phyloP scores from a whole-genome alignment of 306 rosid species.

The Cicer chorassanicum region DNA sequence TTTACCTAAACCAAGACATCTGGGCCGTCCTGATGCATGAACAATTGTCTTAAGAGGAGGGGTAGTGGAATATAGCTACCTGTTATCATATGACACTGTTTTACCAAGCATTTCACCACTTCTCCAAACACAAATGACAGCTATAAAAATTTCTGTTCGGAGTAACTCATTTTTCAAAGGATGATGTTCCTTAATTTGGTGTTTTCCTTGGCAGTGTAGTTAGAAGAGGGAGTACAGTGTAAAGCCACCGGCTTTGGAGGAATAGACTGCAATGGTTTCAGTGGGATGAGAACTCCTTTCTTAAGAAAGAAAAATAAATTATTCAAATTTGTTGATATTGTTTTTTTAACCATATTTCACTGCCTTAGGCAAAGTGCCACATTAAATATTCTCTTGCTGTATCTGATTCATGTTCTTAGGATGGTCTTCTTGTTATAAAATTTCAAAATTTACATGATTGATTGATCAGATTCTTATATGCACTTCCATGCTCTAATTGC shows the following conservation, averaged over 20 bases:
- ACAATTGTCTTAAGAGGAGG: not conserved
- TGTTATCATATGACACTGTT: not conserved
- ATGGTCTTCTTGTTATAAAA: constrained; percentile 1
- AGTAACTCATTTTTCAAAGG: not conserved
- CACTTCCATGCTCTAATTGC: not conserved
- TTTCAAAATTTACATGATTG: constrained; percentile 7
- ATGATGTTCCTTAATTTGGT: not conserved
- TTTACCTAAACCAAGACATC: not conserved
- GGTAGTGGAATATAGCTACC: not conserved
- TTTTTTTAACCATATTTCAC: constrained; percentile 2
- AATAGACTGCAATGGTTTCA: constrained; percentile 22
- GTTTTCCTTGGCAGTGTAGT: constrained; percentile 18
- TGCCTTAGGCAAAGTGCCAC: constrained; percentile 5
- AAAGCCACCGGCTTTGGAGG: not conserved
- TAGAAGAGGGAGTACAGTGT: not conserved
- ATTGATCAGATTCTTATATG: not conserved
- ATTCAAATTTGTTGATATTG: constrained; percentile 2
- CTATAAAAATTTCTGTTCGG: constrained; percentile 5
- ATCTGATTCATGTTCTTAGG: constrained; percentile 9
- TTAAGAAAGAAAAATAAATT: constrained; percentile 7
- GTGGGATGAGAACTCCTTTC: not conserved
- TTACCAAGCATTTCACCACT: not conserved
- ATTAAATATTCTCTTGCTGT: not conserved
- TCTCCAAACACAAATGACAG: not conserved
- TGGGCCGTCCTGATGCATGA: not conserved